Percentiles rank a stretch among this genome's conserved stretches.
These are phyloP conservation scores for Paecilomyces sp. DNA, from an alignment of 2,329 filamentous ascomycete species.

Conservation along the genomic window DNA sequence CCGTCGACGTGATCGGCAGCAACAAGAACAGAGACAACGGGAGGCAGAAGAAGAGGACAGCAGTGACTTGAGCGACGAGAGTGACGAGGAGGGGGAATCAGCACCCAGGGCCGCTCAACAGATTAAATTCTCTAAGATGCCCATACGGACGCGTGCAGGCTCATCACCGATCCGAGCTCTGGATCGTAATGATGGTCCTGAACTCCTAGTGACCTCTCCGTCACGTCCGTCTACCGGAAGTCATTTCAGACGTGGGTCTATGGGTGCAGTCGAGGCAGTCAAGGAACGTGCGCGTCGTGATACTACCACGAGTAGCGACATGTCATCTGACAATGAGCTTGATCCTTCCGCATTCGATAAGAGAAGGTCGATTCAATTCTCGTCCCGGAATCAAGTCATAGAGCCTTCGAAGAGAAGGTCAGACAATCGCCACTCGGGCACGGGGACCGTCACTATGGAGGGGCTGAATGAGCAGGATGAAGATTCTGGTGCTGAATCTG, in stretches of 20 bases:
- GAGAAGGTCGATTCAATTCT: slow-evolving; percentile 45
- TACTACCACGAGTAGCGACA: slow-evolving; percentile 59
- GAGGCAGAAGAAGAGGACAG: slow-evolving; percentile 59
- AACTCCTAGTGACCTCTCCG: slow-evolving; percentile 51
- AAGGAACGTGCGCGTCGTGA: slow-evolving; percentile 52
- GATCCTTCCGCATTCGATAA: slow-evolving; percentile 45
- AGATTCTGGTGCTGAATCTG: slow-evolving; percentile 43
- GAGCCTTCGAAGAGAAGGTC: slow-evolving; percentile 21
- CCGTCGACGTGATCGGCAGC: slow-evolving; percentile 32
- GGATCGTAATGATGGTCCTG: slow-evolving; percentile 36
- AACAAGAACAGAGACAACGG: slow-evolving; percentile 44
- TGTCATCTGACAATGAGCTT: slow-evolving; percentile 59
- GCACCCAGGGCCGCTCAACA: slow-evolving; percentile 63
- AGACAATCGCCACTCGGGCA: slow-evolving; percentile 17
- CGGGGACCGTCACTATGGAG: slow-evolving; percentile 22
- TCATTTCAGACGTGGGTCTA: slow-evolving; percentile 47
- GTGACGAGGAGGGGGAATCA: slow-evolving; percentile 53
- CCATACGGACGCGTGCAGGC: slow-evolving; percentile 73
- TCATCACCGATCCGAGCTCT: slow-evolving; percentile 71
- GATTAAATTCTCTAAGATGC: slow-evolving; percentile 96
- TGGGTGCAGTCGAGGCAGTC: slow-evolving; percentile 48
- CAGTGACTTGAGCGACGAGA: slow-evolving; percentile 60
- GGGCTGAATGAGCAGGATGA: slow-evolving; percentile 35
- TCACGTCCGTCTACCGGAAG: slow-evolving; percentile 42
- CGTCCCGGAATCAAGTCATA: slow-evolving; percentile 28